phyloP scores from a whole-genome alignment of 371 early-diverging fungal species.

The Mortierella sp. region DNA sequence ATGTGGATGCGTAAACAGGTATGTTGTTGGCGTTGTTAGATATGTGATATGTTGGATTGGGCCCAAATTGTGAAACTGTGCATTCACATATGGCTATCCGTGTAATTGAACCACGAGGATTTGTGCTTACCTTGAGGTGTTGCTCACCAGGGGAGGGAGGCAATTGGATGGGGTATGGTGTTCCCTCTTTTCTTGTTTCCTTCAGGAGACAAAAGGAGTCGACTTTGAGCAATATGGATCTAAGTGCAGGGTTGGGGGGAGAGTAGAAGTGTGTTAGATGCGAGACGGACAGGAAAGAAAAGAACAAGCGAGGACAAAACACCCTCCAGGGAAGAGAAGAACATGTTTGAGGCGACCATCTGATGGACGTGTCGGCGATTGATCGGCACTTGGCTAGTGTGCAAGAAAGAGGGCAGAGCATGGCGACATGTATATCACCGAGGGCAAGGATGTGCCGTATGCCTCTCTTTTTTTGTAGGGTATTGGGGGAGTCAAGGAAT shows the following conservation, averaged over 20 bases:
- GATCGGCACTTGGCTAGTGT: not conserved
- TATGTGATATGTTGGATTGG: not conserved
- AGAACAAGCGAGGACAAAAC: too few species aligned
- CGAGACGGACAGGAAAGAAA: not conserved
- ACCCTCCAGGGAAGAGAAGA: not conserved
- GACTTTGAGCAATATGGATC: not conserved
- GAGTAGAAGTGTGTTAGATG: not conserved
- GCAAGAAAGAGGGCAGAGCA: not conserved
- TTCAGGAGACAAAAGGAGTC: too few species aligned
- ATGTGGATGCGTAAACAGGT: not conserved
- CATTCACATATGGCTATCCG: not conserved
- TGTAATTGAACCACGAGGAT: not conserved
- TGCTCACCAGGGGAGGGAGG: not conserved
- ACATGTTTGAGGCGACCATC: not conserved
- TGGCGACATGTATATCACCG: not conserved
- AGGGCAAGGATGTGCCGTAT: not conserved
- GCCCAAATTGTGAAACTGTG: not conserved
- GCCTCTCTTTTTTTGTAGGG: not conserved
- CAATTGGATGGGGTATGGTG: not conserved
- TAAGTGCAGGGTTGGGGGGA: not conserved
- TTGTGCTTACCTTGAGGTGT: not conserved
- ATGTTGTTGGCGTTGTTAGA: not conserved
- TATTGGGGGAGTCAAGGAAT: too few species aligned
- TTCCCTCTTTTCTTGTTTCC: not conserved
- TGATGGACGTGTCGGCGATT: not conserved